A percentile compares a stretch with the other conserved stretches of the same genome.
Conservation (phyloP, 2,329 filamentous ascomycete genomes). For the Arthrobotrys sphaeroides region DNA sequence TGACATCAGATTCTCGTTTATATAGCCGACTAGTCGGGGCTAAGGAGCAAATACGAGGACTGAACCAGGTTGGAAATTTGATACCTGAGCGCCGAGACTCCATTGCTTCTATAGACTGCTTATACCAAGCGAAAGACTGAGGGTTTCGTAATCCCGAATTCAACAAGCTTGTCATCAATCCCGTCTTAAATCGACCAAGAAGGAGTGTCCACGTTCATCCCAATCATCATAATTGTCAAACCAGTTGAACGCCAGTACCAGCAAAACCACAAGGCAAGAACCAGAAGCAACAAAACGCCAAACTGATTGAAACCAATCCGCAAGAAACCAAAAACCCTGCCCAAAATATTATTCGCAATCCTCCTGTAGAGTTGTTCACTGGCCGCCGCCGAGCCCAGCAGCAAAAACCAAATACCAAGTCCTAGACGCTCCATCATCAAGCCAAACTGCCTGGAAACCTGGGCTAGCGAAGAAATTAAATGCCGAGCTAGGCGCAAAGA, state of each 20-base stretch:
- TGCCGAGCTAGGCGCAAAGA: slow-evolving; percentile 74
- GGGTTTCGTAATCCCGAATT: background rate
- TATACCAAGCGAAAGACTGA: background rate
- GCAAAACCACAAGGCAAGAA: background rate
- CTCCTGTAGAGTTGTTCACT: background rate
- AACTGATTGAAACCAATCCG: background rate
- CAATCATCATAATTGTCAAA: background rate
- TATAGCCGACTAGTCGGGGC: background rate
- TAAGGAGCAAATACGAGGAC: background rate
- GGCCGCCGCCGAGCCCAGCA: slow-evolving; percentile 66
- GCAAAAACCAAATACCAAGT: slow-evolving; percentile 86
- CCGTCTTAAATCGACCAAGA: background rate
- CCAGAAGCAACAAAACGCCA: slow-evolving; percentile 2
- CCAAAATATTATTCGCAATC: background rate
- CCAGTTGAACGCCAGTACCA: slow-evolving; percentile 1
- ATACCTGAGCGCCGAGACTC: background rate
- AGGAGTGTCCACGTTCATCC: background rate
- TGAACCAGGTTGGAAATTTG: background rate
- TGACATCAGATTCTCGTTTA: slow-evolving; percentile 19
- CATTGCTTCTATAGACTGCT: background rate
- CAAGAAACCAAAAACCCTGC: background rate
- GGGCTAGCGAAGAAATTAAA: slow-evolving; percentile 78
- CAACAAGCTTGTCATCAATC: background rate
- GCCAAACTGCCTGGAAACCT: slow-evolving; percentile 73
- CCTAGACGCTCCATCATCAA: slow-evolving; percentile 83